Conservation (phyloP, 805 yeast species). For the Monosporozyma siamensis region DNA sequence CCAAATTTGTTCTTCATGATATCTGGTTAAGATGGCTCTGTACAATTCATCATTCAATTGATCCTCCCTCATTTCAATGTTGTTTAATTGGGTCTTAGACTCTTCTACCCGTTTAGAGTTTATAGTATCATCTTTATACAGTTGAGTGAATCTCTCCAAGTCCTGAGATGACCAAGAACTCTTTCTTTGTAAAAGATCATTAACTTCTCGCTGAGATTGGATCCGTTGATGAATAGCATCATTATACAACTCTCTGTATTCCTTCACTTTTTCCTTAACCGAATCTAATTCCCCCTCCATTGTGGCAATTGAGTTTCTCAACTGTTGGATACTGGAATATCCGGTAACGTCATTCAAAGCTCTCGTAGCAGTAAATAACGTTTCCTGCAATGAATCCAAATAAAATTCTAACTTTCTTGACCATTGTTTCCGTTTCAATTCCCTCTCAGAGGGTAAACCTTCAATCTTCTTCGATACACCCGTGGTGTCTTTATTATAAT, state of each 20-base stretch:
- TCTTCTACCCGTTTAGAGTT: constrained; percentile 52
- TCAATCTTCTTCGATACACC: constrained; percentile 26
- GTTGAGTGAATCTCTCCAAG: constrained; percentile 70
- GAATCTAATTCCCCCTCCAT: constrained; percentile 44
- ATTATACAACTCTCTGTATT: constrained; percentile 43
- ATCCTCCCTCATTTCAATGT: constrained; percentile 56
- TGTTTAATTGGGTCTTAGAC: constrained; percentile 39
- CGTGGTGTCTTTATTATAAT: constrained; percentile 32
- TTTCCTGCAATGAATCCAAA: constrained; percentile 46
- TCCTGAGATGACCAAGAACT: constrained; percentile 73
- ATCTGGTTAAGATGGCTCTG: constrained; percentile 72
- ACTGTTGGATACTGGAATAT: constrained; percentile 64
- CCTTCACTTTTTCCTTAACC: constrained; percentile 40
- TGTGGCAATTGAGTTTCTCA: constrained; percentile 51
- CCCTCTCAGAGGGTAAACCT: constrained; percentile 40
- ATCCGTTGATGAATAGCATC: constrained; percentile 57
- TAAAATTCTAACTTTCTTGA: constrained; percentile 39
- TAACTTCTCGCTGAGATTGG: constrained; percentile 71
- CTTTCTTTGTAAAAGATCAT: constrained; percentile 78
- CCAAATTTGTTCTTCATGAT: constrained; percentile 97
- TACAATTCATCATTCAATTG: constrained; percentile 59
- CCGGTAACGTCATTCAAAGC: constrained; percentile 89
- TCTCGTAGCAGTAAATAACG: constrained; percentile 50
- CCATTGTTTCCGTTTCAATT: constrained; percentile 32
- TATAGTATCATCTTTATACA: constrained; percentile 73